phyloP scores from a whole-genome alignment of 345 rosid genomes.

The Draba incana region DNA sequence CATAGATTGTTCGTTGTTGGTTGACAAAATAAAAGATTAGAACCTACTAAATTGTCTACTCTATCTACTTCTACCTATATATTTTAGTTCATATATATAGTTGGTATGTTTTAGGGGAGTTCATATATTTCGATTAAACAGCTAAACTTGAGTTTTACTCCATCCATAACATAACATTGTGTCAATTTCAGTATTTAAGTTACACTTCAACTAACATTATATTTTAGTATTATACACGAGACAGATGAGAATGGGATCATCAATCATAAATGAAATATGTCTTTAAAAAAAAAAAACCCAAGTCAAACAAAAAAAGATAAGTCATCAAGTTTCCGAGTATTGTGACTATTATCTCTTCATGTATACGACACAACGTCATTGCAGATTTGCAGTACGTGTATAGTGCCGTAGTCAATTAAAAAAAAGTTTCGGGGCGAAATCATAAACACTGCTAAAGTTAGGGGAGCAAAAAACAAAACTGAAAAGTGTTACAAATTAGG shows the following conservation, averaged over 20 bases:
- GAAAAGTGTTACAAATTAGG: neutral
- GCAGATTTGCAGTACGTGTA: neutral
- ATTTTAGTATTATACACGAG: neutral
- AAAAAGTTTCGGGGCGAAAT: neutral
- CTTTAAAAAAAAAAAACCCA: neutral
- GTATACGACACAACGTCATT: constrained; percentile 8
- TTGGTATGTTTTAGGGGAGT: too few species aligned
- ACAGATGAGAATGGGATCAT: neutral
- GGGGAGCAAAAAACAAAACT: neutral
- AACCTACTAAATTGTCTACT: too few species aligned
- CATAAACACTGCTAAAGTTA: neutral
- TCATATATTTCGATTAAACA: too few species aligned
- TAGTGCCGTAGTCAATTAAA: neutral
- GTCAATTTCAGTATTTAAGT: neutral
- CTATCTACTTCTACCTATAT: too few species aligned
- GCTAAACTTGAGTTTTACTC: too few species aligned
- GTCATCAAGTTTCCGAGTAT: too few species aligned
- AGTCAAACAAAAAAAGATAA: constrained; percentile 30
- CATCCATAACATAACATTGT: neutral
- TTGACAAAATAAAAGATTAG: too few species aligned
- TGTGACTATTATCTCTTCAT: neutral
- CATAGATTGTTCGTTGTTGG: neutral
- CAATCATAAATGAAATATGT: constrained; percentile 6
- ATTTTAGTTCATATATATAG: too few species aligned
- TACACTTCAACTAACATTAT: constrained; percentile 10